These are phyloP conservation scores for Venturia aucupariae DNA, from an alignment of 2,329 filamentous ascomycete genomes.

Conservation along the genomic window DNA sequence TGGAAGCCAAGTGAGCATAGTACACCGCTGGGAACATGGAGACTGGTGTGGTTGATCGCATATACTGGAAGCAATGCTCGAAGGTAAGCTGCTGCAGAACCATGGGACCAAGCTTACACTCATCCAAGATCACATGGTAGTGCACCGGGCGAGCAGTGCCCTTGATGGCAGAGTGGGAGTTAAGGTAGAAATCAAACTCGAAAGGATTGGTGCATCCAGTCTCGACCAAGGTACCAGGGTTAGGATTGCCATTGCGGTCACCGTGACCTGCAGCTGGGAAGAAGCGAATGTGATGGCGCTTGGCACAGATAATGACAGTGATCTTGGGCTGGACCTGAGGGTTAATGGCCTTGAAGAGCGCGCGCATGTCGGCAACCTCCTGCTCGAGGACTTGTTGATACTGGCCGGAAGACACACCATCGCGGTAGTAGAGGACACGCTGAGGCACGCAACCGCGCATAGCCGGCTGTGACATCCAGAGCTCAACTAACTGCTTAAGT, in stretches of 20 bases:
- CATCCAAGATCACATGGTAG: conserved; percentile 83
- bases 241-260: conserved; percentile 71
- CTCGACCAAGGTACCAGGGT: conserved; percentile 83
- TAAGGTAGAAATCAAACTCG: conserved; percentile 79
- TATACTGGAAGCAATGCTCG: conserved; percentile 89
- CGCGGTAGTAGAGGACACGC: conserved; percentile 86
- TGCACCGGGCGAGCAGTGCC: conserved; percentile 88
- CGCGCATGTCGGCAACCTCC: conserved; percentile 61
- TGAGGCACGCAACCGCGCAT: conserved; percentile 49
- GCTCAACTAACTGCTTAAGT: conserved; percentile 52
- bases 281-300: conserved; percentile 89
- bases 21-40: conserved; percentile 85
- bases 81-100: conserved; percentile 83
- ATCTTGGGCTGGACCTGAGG: conserved; percentile 39
- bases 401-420: conserved; percentile 83
- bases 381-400: conserved; percentile 68
- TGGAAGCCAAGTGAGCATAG: conserved; percentile 85
- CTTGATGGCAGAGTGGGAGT: conserved; percentile 72
- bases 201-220: conserved; percentile 82
- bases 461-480: conserved; percentile 48
- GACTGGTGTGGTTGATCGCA: conserved; percentile 83
- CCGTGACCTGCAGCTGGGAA: conserved; percentile 56
- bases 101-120: conserved; percentile 57
- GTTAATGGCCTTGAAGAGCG: conserved; percentile 15
- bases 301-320: conserved; percentile 80